These are phyloP conservation scores for Berkeleyomyces rouxiae DNA, from an alignment of 2,329 filamentous ascomycete species.

Conservation along the genomic window DNA sequence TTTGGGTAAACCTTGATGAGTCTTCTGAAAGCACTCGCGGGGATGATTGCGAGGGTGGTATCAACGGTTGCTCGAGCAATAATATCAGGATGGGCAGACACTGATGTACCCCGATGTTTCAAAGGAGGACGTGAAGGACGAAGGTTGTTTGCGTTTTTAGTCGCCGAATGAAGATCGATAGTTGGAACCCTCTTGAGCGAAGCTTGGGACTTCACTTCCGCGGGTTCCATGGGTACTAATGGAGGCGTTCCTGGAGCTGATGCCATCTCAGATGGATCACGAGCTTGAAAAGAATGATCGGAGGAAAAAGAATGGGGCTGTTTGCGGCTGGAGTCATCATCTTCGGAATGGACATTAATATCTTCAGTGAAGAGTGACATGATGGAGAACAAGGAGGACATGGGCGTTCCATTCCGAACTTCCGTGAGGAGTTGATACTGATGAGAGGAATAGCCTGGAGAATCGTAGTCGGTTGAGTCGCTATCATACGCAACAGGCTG, in stretches of 20 bases:
- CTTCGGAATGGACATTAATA: slow-evolving; percentile 60
- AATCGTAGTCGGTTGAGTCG: slow-evolving; percentile 51
- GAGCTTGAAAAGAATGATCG: background rate
- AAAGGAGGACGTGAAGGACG: background rate
- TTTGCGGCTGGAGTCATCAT: slow-evolving; percentile 27
- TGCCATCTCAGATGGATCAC: background rate
- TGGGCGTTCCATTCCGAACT: slow-evolving; percentile 91
- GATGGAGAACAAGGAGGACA: slow-evolving; percentile 97
- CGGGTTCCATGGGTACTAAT: background rate
- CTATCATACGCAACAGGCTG: slow-evolving; percentile 18
- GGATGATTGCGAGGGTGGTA: slow-evolving; percentile 96
- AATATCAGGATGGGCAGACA: slow-evolving; percentile 88
- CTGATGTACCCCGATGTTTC: slow-evolving; percentile 30
- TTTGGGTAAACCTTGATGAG: slow-evolving; percentile 90
- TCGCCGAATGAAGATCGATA: slow-evolving; percentile 5
- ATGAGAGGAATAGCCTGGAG: slow-evolving; percentile 44
- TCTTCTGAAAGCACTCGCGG: slow-evolving; percentile 83
- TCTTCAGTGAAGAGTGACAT: slow-evolving; percentile 95
- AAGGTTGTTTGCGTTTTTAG: background rate
- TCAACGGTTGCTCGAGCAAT: slow-evolving; percentile 92
- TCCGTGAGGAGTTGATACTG: slow-evolving; percentile 92
- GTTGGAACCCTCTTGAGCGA: slow-evolving; percentile 14
- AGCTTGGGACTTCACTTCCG: background rate
- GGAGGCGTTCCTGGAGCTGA: slow-evolving; percentile 12
- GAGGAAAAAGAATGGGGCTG: background rate